Percentiles rank a stretch among this genome's conserved stretches.
Evolutionary conservation across 73 alveolate species (phyloP).

Genomic region (Paramecium pentaurelia): DNA sequence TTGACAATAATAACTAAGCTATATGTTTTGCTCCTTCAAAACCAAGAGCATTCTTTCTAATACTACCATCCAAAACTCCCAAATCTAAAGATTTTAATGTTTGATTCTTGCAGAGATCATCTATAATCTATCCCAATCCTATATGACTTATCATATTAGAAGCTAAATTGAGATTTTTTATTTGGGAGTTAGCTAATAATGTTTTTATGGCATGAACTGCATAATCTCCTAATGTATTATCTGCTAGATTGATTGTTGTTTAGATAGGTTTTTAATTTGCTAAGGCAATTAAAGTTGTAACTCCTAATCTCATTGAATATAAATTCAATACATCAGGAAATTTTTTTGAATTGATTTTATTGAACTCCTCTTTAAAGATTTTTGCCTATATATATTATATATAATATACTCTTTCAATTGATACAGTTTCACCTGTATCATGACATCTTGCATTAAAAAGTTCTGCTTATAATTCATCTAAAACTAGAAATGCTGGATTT

Average conservation of each 20-base stretch:
- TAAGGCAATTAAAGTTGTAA: conserved; percentile 87
- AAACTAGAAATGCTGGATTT: conserved; percentile 73
- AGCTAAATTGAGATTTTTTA: conserved; percentile 83
- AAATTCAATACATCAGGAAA: conserved; percentile 78
- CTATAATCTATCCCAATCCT: conserved; percentile 92
- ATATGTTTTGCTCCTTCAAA: conserved; percentile 94
- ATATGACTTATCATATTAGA: conserved; percentile 96
- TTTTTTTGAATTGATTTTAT: conserved; percentile 83
- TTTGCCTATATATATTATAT: conserved; percentile 79
- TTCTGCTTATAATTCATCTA: conserved; percentile 80
- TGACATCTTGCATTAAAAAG: conserved; percentile 89
- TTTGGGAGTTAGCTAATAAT: conserved; percentile 74
- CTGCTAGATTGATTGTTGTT: conserved; percentile 90
- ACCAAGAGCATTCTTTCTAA: conserved; percentile 93
- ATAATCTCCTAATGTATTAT: conserved; percentile 92
- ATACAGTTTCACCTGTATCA: conserved; percentile 86
- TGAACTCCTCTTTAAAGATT: conserved; percentile 89
- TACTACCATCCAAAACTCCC: conserved; percentile 95
- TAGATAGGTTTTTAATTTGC: conserved; percentile 69
- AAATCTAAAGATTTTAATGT: conserved; percentile 83
- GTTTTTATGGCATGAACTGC: conserved; percentile 96
- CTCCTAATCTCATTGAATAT: conserved; percentile 89
- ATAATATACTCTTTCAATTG: not conserved
- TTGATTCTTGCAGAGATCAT: conserved; percentile 85
- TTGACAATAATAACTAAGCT: conserved; percentile 86